Base-by-base conservation (phyloP, 495 filamentous ascomycete species). In the Viridothelium virens region DNA sequence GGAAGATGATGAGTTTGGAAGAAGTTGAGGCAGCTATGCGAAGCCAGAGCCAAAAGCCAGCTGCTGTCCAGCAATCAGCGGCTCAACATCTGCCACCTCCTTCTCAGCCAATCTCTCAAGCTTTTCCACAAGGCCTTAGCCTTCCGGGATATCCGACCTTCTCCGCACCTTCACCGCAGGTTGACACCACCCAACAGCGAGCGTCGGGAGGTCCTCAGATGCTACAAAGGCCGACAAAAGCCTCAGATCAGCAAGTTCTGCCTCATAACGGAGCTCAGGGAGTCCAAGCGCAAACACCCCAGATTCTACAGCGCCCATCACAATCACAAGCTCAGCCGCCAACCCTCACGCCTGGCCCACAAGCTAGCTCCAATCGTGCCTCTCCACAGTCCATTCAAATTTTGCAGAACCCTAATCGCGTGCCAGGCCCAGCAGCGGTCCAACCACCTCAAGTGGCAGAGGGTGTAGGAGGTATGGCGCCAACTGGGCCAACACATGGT, bases 21-120 rank as follows among this genome's bases (percentile, higher is more conserved):
- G 94, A 97, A 76, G 94, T 99, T 16, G 94, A 99, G 79, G 95
- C 94, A 41, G 87, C 91, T 70, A 89, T 99, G 82, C 85, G 91
- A 46, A 82, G 85, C 12, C 89, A 91, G 70, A 76, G 82, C 25
- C 84, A 86, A 70, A 81, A 79, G 64, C 76, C 82, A 34, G 44
- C 66, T 1, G 61, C 66, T 18, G 65, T 77, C 36, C 75, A 77
- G 62, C 70, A 62, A 16, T 56, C 64, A 9, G 46, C 63, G 12
- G 68, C 63, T 31, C 68, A 48, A 65, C 69, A 56, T 61, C 76
- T 62, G 64, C 72, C 16, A 66, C 73, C 59, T 67, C 77, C 48
- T 67, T 73, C 65, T 72, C 70, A 38, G 7, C 37, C 61, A 11
- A n/a, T 38, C 10, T 41, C 63, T 4, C 50, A 66, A 25, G 18